Base-by-base conservation (phyloP, 768 basidiomycete species). In the Lactarius pseudohatsudake region DNA sequence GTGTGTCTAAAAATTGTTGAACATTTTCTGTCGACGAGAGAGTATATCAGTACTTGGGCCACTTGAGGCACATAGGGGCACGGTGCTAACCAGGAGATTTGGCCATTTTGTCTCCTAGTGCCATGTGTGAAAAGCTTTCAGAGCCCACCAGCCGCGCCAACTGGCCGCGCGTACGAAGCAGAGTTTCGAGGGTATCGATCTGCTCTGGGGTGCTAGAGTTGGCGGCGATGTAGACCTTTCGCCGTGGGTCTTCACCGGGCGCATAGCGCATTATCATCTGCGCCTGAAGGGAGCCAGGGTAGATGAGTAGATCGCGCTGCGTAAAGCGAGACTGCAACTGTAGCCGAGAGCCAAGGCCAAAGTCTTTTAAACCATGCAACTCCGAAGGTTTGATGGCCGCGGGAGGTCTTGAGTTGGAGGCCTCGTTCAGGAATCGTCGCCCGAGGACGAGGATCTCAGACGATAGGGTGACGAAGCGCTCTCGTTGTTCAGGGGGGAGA, bases 21-120 rank as follows among this genome's bases (percentile, higher is more conserved):
- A 98, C 96, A 75, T 98, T 94, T 70, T 89, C 94, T 91, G n/a
- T 28, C 45, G 59, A 40, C 40, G 56, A 18, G 4, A 55, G 28
- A 43, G 13, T 7, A 22, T 28, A 28, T 65, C 43, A 59, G 64
- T 20, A 54, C n/a, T 5, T 6, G 13, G 60, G 45, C 67, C 40
- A 34, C 61, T 50, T 20, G 11, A 20, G 5, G 54, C 60, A 66
- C 56, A 38, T 15, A 15, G 34, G 62, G 63, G 67, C 30, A 7
- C 26, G 53, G 6, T 8, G 73, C 83, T 67, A 66, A 92, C 92
- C 92, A 61, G 96, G 96, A 38, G 87, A 90, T 76, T 91, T 94
- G 1, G 96, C 96, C 97, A 99, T 99, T 79, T 97, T 99, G 77
- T 98, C 96, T 36, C 85, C 85, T 22, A 98, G 81, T 0, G 88